A percentile compares a stretch with the other conserved stretches of the same genome.
Evolutionary conservation across 2,329 filamentous ascomycete species (phyloP).

Genomic region (Neoarthrinium moseri): DNA sequence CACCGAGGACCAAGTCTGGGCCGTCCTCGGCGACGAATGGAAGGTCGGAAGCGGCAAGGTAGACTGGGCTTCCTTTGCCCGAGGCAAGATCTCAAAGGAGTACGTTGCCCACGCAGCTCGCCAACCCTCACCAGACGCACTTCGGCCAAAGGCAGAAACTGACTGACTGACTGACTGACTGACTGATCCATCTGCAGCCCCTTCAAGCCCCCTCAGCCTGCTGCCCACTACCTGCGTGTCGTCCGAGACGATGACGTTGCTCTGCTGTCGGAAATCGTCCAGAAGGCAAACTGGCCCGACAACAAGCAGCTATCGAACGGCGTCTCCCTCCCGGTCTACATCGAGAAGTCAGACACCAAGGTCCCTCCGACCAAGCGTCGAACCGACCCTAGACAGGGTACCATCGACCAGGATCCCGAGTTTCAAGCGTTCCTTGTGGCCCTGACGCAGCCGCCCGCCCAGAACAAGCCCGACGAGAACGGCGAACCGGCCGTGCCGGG

Average conservation of each 20-base stretch:
- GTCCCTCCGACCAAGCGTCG: conserved; percentile 73
- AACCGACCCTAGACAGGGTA: conserved; percentile 82
- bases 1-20: conserved; percentile 74
- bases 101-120: too few relatives aligned
- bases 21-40: conserved; percentile 77
- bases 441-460: conserved; percentile 66
- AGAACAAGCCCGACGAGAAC: conserved; percentile 46
- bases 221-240: conserved; percentile 80
- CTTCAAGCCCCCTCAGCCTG: conserved; percentile 81
- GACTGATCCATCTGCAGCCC: conserved; percentile 46
- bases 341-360: conserved; percentile 78
- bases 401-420: conserved; percentile 93
- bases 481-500: conserved; percentile 45
- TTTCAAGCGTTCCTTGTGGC: conserved; percentile 92
- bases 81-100: conserved; percentile 79
- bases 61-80: conserved; percentile 72
- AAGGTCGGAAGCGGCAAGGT: conserved; percentile 75
- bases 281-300: conserved; percentile 72
- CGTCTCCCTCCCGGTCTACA: conserved; percentile 72
- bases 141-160: too few relatives aligned
- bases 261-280: conserved; percentile 68
- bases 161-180: too few relatives aligned
- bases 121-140: too few relatives aligned
- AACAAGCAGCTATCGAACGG: conserved; percentile 73
- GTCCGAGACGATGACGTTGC: conserved; percentile 68